A percentile compares a stretch with the other conserved stretches of the same genome.
phyloP scores from a whole-genome alignment of 345 rosid species.

The Cardamine chenopodiifolia region DNA sequence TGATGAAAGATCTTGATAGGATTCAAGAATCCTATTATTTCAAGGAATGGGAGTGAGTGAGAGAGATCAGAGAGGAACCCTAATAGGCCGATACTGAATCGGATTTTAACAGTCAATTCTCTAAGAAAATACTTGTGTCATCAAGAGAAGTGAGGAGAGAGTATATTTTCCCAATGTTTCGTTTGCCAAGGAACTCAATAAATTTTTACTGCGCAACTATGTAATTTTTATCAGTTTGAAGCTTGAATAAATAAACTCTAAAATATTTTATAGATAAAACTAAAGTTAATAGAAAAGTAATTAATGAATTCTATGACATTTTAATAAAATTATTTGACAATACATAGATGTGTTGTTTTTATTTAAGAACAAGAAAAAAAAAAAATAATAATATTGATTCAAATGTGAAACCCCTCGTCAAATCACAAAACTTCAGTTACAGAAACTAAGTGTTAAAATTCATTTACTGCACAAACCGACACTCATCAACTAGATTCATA shows the following conservation, averaged over 20 bases:
- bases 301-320: not conserved
- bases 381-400: not conserved
- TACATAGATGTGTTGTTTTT: not conserved
- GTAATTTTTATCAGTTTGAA: not conserved
- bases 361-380: not conserved
- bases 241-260: not conserved
- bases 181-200: constrained; percentile 24
- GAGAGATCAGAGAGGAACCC: constrained; percentile 39
- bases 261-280: not conserved
- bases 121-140: not conserved
- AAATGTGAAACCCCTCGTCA: constrained; percentile 24
- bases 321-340: not conserved
- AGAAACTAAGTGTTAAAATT: not conserved
- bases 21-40: constrained; percentile 29
- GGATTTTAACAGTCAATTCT: constrained; percentile 1
- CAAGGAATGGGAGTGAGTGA: constrained; percentile 17
- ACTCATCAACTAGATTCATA: constrained; percentile 27
- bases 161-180: constrained; percentile 4
- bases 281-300: not conserved
- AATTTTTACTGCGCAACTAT: not conserved
- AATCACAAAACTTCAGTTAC: constrained; percentile 35
- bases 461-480: constrained; percentile 35
- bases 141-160: constrained; percentile 11
- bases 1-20: constrained; percentile 28
- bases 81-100: constrained; percentile 26